Evolutionary conservation across 2,329 filamentous ascomycete species (phyloP), one percentile per base, ranked within the genome.

Genomic region (Dothidotthia symphoricarpi): DNA sequence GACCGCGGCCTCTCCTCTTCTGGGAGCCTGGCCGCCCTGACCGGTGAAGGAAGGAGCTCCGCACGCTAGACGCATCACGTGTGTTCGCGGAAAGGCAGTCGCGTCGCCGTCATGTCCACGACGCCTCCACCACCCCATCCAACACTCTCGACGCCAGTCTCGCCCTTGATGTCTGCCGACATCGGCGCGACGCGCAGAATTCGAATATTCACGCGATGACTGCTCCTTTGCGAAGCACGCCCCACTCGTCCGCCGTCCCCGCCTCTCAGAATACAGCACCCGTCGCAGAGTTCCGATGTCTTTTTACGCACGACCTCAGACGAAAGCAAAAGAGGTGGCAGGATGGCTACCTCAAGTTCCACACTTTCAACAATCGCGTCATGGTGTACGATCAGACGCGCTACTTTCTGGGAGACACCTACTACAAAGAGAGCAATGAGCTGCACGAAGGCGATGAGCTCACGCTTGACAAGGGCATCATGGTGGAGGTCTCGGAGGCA

Each of bases 281-380:
- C 0, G 88, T 96, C 26, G 73, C 86, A 59, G 88, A 94, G 59
- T 94, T 85, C 65, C 77, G 80, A 45, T 96, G 90, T 64, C 81
- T 96, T 4, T 96, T 87, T 67, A 94, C 89, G 2, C 81, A 87
- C 61, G 90, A 96, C 61, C 66, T 95, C 28, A 81, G 82, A 34
- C 82, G 87, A 39, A 96, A 96, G 69, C 83, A 88, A 53, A 96
- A 96, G 64, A 76, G 87, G 44, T 96, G 90, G 90, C 88, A 95
- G 58, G 90, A 96, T 82, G 90, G 91, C 24, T 82, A 82, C 34
- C 78, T 96, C 45, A 86, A 85, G 49, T 95, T 85, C 49, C 90
- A 96, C 61, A 85, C 86, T 1, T 95, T 95, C 77, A 96, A 96
- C 70, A 87, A 83, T 60, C 82, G 88, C 4, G 74, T 93, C 43